A percentile compares a stretch with the other conserved stretches of the same genome.
phyloP scores from a whole-genome alignment of 1,284 basidiomycete genomes.

The Psilocybe mexicana region DNA sequence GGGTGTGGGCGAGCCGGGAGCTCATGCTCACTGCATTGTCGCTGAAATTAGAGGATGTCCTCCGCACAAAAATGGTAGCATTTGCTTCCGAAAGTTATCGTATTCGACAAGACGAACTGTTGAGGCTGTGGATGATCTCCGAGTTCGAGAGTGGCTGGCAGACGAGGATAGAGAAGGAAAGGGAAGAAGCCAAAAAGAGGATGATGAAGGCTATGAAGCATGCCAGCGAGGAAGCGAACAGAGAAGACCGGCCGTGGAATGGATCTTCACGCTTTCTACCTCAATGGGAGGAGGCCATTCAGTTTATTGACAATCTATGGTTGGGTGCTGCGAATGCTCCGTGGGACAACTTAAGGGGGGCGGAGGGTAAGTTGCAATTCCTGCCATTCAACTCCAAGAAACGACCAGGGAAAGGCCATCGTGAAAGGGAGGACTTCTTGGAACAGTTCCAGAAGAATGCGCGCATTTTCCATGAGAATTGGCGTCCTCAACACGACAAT shows the following conservation, averaged over 20 bases:
- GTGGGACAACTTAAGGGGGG: too few relatives aligned
- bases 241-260: not conserved
- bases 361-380: not conserved
- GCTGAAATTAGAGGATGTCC: not conserved
- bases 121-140: not conserved
- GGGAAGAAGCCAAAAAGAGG: not conserved
- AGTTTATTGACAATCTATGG: not conserved
- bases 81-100: not conserved
- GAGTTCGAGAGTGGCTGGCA: not conserved
- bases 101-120: not conserved
- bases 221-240: not conserved
- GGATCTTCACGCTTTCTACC: not conserved
- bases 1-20: not conserved
- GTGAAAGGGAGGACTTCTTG: not conserved
- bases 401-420: not conserved
- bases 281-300: not conserved
- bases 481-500: not conserved
- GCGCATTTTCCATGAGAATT: not conserved
- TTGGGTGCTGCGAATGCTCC: not conserved
- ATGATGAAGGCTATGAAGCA: not conserved
- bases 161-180: not conserved
- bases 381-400: not conserved
- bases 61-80: not conserved
- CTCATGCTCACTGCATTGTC: not conserved
- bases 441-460: not conserved